A percentile compares a stretch with the other conserved stretches of the same genome.
Evolutionary conservation across 2,329 filamentous ascomycete species (phyloP).

Genomic region (Sarocladiaceae sp.): DNA sequence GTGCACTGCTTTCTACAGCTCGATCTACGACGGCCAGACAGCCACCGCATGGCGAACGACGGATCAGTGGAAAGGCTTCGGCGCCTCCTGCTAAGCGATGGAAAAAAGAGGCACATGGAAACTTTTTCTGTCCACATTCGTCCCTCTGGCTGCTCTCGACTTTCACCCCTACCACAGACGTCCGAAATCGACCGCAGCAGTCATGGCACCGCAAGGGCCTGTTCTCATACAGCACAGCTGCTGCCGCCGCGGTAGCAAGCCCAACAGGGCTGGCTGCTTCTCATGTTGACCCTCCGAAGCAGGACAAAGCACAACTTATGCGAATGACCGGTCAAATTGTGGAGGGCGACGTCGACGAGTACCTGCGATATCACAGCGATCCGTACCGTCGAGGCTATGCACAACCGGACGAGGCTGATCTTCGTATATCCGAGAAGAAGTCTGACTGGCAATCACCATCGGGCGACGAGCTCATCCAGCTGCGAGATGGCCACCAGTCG

Average conservation of each 20-base stretch:
- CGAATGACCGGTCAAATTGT: slow-evolving; percentile 47
- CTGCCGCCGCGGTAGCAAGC: slow-evolving; percentile 15
- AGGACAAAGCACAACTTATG: slow-evolving; percentile 42
- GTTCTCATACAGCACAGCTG: slow-evolving; percentile 22
- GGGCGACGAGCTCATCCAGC: slow-evolving; percentile 31
- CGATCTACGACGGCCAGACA: slow-evolving; percentile 27
- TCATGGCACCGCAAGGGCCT: slow-evolving; percentile 17
- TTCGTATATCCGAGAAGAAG: slow-evolving; percentile 46
- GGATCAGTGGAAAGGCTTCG: not conserved
- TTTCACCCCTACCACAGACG: slow-evolving; percentile 26
- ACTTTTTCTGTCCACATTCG: slow-evolving; percentile 26
- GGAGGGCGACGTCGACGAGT: slow-evolving; percentile 45
- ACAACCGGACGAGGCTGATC: slow-evolving; percentile 40
- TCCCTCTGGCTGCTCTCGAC: slow-evolving; percentile 38
- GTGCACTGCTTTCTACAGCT: slow-evolving; percentile 48
- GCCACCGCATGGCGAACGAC: slow-evolving; percentile 18
- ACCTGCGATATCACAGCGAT: slow-evolving; percentile 47
- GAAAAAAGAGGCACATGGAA: not conserved
- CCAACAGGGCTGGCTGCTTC: not conserved
- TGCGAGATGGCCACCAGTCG: slow-evolving; percentile 29
- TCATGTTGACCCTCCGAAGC: slow-evolving; percentile 8
- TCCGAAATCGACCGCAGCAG: slow-evolving; percentile 13
- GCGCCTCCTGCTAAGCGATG: not conserved
- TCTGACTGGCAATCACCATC: slow-evolving; percentile 45
- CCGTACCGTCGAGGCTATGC: slow-evolving; percentile 53